Evolutionary conservation across 2,329 filamentous ascomycete genomes (phyloP).

Genomic region (Ceratocystis smalleyi): DNA sequence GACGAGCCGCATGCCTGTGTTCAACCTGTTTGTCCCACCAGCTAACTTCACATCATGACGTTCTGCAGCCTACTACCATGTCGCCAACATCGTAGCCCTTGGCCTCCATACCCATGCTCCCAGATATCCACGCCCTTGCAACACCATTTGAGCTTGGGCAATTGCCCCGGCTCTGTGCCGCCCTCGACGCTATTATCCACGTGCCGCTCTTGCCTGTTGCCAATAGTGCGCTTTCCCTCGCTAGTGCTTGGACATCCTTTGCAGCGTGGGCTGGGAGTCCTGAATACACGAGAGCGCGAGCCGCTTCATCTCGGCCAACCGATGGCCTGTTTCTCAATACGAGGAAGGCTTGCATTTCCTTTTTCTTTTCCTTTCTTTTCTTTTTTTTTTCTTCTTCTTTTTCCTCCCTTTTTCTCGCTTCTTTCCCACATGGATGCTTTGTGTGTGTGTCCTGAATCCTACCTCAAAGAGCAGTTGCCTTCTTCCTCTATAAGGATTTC

Average conservation of each 20-base stretch:
- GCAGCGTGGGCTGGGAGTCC: background rate
- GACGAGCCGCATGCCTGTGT: background rate
- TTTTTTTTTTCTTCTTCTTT: background rate
- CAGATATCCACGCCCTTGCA: background rate
- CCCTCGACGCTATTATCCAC: background rate
- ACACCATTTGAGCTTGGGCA: background rate
- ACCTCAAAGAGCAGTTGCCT: background rate
- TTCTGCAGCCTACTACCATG: background rate
- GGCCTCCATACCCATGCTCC: background rate
- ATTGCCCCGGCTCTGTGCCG: background rate
- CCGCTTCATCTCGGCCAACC: background rate
- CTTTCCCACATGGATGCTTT: background rate
- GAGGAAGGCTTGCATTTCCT: background rate
- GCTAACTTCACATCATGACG: background rate
- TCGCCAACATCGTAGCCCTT: background rate
- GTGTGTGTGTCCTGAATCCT: background rate
- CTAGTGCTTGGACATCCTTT: conserved; percentile 1
- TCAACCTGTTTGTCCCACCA: background rate
- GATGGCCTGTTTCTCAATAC: background rate
- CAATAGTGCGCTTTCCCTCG: conserved; percentile 1
- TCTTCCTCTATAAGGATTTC: background rate
- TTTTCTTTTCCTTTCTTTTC: background rate
- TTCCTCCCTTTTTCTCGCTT: background rate
- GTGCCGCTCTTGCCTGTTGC: background rate
- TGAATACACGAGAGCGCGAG: background rate